Conservation (phyloP, 169 alveolate genomes). For the Eimeria mitis region DNA sequence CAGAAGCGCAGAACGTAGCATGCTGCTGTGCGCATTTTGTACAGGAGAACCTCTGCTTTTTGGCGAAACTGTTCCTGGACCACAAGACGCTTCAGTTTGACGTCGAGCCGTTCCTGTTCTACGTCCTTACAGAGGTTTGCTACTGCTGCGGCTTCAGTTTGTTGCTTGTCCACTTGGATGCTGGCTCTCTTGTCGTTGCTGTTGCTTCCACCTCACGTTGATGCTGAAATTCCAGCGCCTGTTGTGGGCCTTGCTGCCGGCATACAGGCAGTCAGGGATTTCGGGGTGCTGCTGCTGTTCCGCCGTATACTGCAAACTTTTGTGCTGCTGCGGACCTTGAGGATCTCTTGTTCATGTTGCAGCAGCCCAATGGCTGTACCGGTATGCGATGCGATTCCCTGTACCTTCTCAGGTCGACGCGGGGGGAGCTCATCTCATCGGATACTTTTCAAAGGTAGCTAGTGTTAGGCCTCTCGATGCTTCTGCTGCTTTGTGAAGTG, state of each 20-base stretch:
- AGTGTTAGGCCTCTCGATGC: background rate
- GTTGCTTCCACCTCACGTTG: background rate
- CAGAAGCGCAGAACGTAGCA: background rate
- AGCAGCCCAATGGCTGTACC: background rate
- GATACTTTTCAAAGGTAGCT: slow-evolving; percentile 91
- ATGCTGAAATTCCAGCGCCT: background rate
- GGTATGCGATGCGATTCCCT: background rate
- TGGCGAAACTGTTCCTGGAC: slow-evolving; percentile 98
- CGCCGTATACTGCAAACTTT: background rate
- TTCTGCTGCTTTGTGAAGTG: background rate
- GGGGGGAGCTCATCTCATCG: slow-evolving; percentile 94
- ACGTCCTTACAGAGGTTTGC: slow-evolving; percentile 95
- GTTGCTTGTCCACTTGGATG: background rate
- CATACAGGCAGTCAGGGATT: background rate
- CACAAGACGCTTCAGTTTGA: slow-evolving; percentile 96
- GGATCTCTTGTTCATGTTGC: background rate
- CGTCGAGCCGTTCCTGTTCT: slow-evolving; percentile 94
- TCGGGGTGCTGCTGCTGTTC: background rate
- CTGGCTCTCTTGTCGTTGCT: background rate
- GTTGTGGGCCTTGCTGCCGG: background rate
- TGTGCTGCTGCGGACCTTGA: background rate
- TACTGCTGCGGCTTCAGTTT: background rate
- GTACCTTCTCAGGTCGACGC: slow-evolving; percentile 75
- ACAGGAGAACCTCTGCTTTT: slow-evolving; percentile 98
- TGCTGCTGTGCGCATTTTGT: background rate